Conservation (phyloP, 1,139 yeast genomes). For the Hemisphaericaspora xylofermentans region DNA sequence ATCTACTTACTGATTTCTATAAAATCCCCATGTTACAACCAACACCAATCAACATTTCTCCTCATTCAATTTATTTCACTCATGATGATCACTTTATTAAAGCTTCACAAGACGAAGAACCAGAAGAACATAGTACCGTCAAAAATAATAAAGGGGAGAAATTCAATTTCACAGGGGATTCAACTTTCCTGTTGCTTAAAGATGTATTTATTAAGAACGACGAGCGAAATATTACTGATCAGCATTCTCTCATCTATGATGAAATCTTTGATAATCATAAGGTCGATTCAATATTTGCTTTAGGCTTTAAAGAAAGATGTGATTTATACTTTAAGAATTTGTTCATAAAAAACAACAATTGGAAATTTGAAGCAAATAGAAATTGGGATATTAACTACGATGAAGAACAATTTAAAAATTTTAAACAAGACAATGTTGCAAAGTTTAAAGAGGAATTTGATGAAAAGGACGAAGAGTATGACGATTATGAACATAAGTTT, state of each 20-base stretch:
- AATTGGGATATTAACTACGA: conserved; percentile 21
- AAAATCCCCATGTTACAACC: background rate
- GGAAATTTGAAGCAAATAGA: conserved; percentile 29
- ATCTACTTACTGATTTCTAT: background rate
- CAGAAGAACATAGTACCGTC: too few relatives aligned
- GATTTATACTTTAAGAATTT: conserved; percentile 32
- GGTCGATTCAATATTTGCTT: conserved; percentile 15
- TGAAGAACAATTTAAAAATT: conserved; percentile 15
- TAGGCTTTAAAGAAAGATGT: conserved; percentile 26
- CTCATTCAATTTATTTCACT: background rate
- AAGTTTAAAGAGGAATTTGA: conserved; percentile 20
- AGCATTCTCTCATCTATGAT: conserved; percentile 14
- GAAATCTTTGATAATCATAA: conserved; percentile 14
- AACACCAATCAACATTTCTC: background rate
- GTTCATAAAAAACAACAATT: conserved; percentile 24
- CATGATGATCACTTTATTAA: background rate
- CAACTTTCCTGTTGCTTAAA: background rate
- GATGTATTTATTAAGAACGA: conserved; percentile 4
- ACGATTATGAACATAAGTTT: conserved; percentile 17
- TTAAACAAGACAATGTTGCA: conserved; percentile 15
- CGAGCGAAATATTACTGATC: conserved; percentile 9
- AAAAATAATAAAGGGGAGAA: too few relatives aligned
- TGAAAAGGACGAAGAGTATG: conserved; percentile 14
- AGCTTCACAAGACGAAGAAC: background rate
- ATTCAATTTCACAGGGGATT: background rate